Evolutionary conservation across 148 eudicot species (phyloP).

Genomic region (Fallopia convolvulus): DNA sequence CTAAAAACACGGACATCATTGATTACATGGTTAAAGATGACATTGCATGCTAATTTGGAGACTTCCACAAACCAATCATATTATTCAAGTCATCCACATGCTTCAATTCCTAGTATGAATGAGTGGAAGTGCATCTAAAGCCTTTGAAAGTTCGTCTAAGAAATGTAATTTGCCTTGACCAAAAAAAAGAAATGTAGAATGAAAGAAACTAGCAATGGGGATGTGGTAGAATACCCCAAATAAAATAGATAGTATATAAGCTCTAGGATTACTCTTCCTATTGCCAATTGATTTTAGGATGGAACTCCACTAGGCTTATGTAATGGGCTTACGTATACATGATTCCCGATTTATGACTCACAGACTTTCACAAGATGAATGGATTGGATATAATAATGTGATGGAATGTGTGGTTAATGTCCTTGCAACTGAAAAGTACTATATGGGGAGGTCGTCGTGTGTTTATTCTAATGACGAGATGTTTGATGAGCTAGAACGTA

Average conservation of each 20-base stretch:
- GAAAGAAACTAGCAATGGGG: neutral
- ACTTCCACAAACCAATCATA: neutral
- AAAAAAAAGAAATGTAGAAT: too few species aligned
- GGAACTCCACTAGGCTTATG: too few species aligned
- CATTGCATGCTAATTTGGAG: neutral
- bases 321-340: too few species aligned
- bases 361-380: too few species aligned
- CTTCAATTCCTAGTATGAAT: neutral
- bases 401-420: neutral
- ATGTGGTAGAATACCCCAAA: too few species aligned
- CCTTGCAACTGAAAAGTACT: neutral
- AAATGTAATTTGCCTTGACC: too few species aligned
- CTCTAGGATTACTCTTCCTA: too few species aligned
- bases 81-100: neutral
- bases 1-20: too few species aligned
- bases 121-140: neutral
- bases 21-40: neutral
- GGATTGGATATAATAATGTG: neutral
- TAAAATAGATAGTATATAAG: too few species aligned
- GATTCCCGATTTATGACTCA: too few species aligned
- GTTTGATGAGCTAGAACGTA: too few species aligned
- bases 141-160: neutral
- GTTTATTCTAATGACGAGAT: neutral
- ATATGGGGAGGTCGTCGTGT: neutral
- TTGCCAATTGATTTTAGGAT: too few species aligned